A percentile compares a stretch with the other conserved stretches of the same genome.
Evolutionary conservation across 352 stramenopile genomes (phyloP).

Genomic region (Globisporangium solare): DNA sequence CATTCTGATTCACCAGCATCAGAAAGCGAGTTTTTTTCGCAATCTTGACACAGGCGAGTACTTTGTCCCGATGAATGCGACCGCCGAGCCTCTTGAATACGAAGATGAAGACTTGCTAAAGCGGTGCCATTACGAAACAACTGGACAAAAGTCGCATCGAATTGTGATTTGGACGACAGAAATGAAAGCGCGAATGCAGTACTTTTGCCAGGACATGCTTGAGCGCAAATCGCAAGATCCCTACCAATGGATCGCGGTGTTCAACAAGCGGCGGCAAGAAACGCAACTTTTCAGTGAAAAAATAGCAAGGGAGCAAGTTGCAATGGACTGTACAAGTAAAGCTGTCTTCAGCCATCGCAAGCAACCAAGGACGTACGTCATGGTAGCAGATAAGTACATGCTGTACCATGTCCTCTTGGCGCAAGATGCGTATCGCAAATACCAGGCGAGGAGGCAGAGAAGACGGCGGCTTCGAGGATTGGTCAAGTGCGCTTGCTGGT

Average conservation of each 20-base stretch:
- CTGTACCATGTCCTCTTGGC: constrained; percentile 68
- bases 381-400: constrained; percentile 45
- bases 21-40: constrained; percentile 29
- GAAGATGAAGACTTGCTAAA: constrained; percentile 28
- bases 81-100: constrained; percentile 49
- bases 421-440: constrained; percentile 56
- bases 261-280: constrained; percentile 44
- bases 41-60: constrained; percentile 62
- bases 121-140: constrained; percentile 18
- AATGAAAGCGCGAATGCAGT: constrained; percentile 30
- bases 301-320: constrained; percentile 1
- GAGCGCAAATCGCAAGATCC: constrained; percentile 25
- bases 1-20: neutral
- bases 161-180: constrained; percentile 38
- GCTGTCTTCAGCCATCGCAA: constrained; percentile 5
- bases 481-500: constrained; percentile 22
- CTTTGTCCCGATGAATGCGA: constrained; percentile 11
- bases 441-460: constrained; percentile 16
- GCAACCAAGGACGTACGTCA: constrained; percentile 38
- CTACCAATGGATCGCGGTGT: constrained; percentile 50
- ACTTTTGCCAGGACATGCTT: constrained; percentile 17
- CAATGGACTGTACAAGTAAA: constrained; percentile 1
- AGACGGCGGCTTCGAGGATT: constrained; percentile 28
- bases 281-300: constrained; percentile 52
- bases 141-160: constrained; percentile 19